Conservation (phyloP, 2,329 filamentous ascomycete species). For the Tolypocladium paradoxum region DNA sequence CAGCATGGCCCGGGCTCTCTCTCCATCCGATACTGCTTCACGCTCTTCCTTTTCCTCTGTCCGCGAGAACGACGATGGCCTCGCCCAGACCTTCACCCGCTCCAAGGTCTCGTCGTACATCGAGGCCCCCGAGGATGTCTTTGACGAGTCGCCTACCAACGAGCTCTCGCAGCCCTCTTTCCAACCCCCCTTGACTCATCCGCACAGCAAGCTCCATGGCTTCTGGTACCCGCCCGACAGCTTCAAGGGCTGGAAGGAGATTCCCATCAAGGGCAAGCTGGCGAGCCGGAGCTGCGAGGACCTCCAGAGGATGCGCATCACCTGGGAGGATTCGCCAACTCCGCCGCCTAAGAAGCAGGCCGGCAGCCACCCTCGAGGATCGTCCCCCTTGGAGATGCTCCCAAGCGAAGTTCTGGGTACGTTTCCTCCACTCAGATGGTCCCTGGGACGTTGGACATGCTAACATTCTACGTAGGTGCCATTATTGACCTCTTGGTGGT, state of each 20-base stretch:
- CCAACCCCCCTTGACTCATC: conserved; percentile 41
- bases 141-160: conserved; percentile 34
- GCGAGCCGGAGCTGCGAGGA: conserved; percentile 53
- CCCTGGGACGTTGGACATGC: background rate
- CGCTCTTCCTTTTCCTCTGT: conserved; percentile 53
- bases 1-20: conserved; percentile 26
- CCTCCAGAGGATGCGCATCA: conserved; percentile 42
- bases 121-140: conserved; percentile 37
- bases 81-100: conserved; percentile 52
- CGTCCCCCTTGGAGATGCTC: conserved; percentile 53
- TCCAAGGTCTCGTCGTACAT: conserved; percentile 52
- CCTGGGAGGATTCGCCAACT: conserved; percentile 36
- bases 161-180: conserved; percentile 35
- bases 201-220: conserved; percentile 45
- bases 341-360: conserved; percentile 19
- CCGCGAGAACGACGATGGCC: conserved; percentile 45
- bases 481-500: conserved; percentile 67
- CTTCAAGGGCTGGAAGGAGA: conserved; percentile 54
- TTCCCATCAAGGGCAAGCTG: conserved; percentile 45
- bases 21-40: conserved; percentile 26
- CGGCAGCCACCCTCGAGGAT: conserved; percentile 28
- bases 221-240: conserved; percentile 47
- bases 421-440: conserved; percentile 13
- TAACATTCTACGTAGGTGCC: conserved; percentile 35
- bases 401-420: conserved; percentile 62